Base-by-base conservation (phyloP, 2,329 filamentous ascomycete genomes). In the Aspergillus flavus region DNA sequence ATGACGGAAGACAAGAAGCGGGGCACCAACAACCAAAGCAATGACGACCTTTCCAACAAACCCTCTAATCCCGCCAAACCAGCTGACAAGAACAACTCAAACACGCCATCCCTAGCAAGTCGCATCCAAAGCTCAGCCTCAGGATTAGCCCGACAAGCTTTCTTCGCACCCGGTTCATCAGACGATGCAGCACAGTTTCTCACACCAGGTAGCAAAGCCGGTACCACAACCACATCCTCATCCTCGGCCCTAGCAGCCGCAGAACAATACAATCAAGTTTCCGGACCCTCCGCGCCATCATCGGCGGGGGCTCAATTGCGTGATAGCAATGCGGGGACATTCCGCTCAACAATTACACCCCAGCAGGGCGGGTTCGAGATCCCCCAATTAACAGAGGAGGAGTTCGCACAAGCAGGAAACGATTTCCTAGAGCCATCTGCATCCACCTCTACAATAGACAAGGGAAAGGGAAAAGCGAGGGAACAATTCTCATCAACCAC, bases 101-200 rank as follows among this genome's bases (percentile, higher is more conserved):
- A 63, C 28, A 55, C 60, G 21, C 64, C 63, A 23, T 76, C 73
- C 19, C 61, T 79, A 19, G 57, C 73, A 19, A 59, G 48, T 58
- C 69, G 70, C 30, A 73, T 75, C 48, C 72, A 75, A 59, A 68
- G 70, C 56, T 81, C 79, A 30, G 79, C 79, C 34, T 71, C 68
- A 14, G 71, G 72, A 0, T 72, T 81, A 34, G 66, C 76, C 26
- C 70, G 71, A 26, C 73, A 72, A 65, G 67, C 72, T n/a, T 73
- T 80, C 53, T 66, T 63, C 50, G 61, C 68, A 26, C 64, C 72
- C 4, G 56, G 59, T 26, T 57, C 71, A 11, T 63, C 69, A 3
- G 57, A 64, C 23, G 71, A 74, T 62, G 58, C 71, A 21, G 68
- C 69, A 11, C 65, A 70, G 16, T 53, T 69, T 16, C 64, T 68